Conservation (phyloP, 805 yeast species). For the Yarrowia hollandica region DNA sequence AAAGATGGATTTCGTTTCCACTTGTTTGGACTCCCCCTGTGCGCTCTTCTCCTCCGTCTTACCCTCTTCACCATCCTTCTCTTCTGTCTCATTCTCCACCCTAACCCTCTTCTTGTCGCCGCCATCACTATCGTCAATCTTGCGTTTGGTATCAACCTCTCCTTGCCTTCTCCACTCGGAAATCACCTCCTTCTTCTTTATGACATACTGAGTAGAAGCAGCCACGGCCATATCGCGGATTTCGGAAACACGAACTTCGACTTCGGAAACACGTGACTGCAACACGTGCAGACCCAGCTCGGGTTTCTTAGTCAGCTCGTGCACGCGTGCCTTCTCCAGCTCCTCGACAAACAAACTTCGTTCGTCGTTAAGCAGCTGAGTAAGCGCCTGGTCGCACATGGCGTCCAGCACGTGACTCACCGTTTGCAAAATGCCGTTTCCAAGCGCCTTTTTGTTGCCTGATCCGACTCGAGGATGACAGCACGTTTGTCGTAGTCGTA, state of each 20-base stretch:
- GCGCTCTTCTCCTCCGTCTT: constrained; percentile 33
- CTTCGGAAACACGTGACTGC: constrained; percentile 25
- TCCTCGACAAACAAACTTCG: constrained; percentile 48
- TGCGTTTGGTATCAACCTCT: not conserved
- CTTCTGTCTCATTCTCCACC: not conserved
- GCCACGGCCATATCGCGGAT: constrained; percentile 1
- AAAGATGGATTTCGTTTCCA: not conserved
- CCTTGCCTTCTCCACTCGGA: not conserved
- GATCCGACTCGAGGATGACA: constrained; percentile 60
- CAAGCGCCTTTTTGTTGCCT: constrained; percentile 38
- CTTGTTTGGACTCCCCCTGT: not conserved
- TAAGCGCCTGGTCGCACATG: constrained; percentile 59
- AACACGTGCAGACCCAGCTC: constrained; percentile 50
- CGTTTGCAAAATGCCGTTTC: constrained; percentile 46
- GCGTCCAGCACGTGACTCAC: constrained; percentile 67
- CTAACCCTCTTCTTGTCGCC: not conserved
- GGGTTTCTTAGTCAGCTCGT: constrained; percentile 59
- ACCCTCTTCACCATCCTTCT: not conserved
- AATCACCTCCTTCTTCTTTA: constrained; percentile 6
- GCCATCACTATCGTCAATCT: not conserved
- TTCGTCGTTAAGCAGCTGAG: constrained; percentile 51
- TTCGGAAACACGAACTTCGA: constrained; percentile 29
- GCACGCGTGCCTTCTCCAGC: constrained; percentile 66
- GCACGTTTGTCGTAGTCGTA: constrained; percentile 71
- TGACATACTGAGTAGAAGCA: not conserved